Evolutionary conservation across 176 grass and related monocot species (phyloP).

Genomic region (Ensete glaucum): DNA sequence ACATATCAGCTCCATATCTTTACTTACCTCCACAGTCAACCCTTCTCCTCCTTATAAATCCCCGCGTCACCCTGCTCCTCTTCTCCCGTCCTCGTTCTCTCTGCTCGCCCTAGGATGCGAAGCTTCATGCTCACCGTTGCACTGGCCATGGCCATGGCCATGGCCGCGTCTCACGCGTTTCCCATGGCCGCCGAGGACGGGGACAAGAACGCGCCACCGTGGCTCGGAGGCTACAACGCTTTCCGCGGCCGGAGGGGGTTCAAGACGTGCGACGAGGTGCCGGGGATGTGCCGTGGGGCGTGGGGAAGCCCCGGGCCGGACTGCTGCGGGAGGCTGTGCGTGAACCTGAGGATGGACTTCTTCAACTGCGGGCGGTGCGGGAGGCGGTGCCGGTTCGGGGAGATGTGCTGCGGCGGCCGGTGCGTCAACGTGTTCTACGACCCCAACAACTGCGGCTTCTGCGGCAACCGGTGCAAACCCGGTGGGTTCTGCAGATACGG

Average conservation of each 20-base stretch:
- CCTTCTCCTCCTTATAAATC: too few relatives aligned
- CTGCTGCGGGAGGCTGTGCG: slow-evolving; percentile 23
- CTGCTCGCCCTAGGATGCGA: too few relatives aligned
- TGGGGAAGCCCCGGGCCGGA: slow-evolving; percentile 22
- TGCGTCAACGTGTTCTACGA: slow-evolving; percentile 18
- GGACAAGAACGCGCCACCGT: too few relatives aligned
- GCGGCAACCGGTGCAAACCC: slow-evolving; percentile 16
- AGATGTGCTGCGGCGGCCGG: slow-evolving; percentile 15
- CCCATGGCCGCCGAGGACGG: too few relatives aligned
- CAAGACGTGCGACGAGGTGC: slow-evolving; percentile 14
- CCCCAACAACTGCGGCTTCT: slow-evolving; percentile 21
- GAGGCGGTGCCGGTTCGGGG: slow-evolving; percentile 13
- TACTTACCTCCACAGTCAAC: too few relatives aligned
- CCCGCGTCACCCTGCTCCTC: too few relatives aligned
- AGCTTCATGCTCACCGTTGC: too few relatives aligned
- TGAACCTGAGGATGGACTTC: slow-evolving; percentile 14
- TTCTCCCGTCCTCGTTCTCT: too few relatives aligned
- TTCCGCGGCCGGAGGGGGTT: not conserved
- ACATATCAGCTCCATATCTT: too few relatives aligned
- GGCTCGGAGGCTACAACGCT: too few relatives aligned
- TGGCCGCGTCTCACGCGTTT: too few relatives aligned
- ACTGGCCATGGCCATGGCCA: too few relatives aligned
- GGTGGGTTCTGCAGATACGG: slow-evolving; percentile 22
- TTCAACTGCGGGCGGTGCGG: slow-evolving; percentile 26
- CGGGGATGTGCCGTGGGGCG: slow-evolving; percentile 12